Evolutionary conservation across 2,329 filamentous ascomycete genomes (phyloP).

Genomic region (Graphilbum fragrans): DNA sequence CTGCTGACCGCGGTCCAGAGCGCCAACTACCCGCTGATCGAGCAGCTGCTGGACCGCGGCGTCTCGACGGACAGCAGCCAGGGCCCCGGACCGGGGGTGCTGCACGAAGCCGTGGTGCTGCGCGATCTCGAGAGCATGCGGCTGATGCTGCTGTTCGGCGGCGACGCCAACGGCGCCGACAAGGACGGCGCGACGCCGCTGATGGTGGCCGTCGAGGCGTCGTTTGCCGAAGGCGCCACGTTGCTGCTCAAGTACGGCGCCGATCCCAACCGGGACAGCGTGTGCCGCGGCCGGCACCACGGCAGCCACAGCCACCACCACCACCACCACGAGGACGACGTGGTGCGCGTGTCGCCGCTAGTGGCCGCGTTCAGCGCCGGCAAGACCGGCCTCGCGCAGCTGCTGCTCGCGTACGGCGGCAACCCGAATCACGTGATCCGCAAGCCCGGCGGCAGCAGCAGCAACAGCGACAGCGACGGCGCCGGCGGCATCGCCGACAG

Average conservation of each 20-base stretch:
- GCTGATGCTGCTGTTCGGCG: constrained; percentile 43
- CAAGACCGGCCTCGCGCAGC: constrained; percentile 43
- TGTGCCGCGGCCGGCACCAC: background rate
- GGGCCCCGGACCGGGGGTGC: too few species aligned
- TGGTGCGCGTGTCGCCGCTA: constrained; percentile 36
- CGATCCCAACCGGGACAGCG: constrained; percentile 36
- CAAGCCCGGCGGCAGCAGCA: constrained; percentile 12
- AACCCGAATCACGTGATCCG: constrained; percentile 38
- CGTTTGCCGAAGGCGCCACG: constrained; percentile 43
- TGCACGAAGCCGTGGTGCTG: constrained; percentile 39
- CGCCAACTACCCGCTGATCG: constrained; percentile 42
- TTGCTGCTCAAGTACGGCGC: constrained; percentile 53
- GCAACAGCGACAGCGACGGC: constrained; percentile 6
- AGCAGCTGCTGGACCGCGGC: constrained; percentile 46
- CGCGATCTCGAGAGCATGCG: constrained; percentile 41
- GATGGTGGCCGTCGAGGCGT: constrained; percentile 35
- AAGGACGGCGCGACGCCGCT: constrained; percentile 38
- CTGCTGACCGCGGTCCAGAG: constrained; percentile 42
- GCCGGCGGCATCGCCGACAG: constrained; percentile 14
- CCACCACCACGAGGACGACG: background rate
- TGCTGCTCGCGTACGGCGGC: constrained; percentile 50
- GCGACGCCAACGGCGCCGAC: constrained; percentile 40
- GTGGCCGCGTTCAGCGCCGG: constrained; percentile 35
- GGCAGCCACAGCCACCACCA: background rate
- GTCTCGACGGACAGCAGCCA: constrained; percentile 36